Evolutionary conservation across 2,329 filamentous ascomycete species (phyloP), one percentile per base, ranked within the genome.

Genomic region (Alternaria infectoria): DNA sequence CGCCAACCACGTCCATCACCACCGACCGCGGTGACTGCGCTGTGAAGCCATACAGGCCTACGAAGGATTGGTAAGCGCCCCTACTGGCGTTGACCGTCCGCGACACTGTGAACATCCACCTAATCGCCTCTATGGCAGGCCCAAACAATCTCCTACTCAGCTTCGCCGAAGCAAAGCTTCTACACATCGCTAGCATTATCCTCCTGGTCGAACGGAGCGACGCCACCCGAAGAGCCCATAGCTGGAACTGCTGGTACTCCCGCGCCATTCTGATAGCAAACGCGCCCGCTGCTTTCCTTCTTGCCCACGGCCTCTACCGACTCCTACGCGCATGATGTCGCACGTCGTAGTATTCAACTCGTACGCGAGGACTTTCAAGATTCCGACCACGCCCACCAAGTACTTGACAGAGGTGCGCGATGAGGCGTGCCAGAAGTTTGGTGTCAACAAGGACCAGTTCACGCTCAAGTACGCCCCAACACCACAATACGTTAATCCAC

Each of bases 311-410:
- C 28, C 65, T 77, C 25, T 75, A 73, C 51, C 66, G 65, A 21
- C 54, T 77, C 40, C 69, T 74, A 54, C 68, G 71, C 61, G 66
- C 69, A 97, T 97, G 93, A 89, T 93, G 69, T 91, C 93, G 57
- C 91, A 96, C 78, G 93, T 98, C 62, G 91, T 94, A 71, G 93
- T 98, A 57, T 90, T 97, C 69, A 90, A 95, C 78, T 89, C 91
- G 43, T 89, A 92, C 71, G 87, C 94, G 71, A 90, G 91, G 70
- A 88, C 93, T 72, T 88, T 90, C 54, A 91, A 88, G 45, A 86
- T 99, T 80, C 97, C 97, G 81, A 94, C 96, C 59, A 91, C 86
- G 0, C 93, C 93, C 0, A 86, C 87, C 59, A 97, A 90, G 67
- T 91, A 93, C 72, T 83, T 99, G 71, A 91, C 91, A 61, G 94